Conservation (phyloP, 805 yeast genomes). For the Vanderwaltozyma yarrowii region DNA sequence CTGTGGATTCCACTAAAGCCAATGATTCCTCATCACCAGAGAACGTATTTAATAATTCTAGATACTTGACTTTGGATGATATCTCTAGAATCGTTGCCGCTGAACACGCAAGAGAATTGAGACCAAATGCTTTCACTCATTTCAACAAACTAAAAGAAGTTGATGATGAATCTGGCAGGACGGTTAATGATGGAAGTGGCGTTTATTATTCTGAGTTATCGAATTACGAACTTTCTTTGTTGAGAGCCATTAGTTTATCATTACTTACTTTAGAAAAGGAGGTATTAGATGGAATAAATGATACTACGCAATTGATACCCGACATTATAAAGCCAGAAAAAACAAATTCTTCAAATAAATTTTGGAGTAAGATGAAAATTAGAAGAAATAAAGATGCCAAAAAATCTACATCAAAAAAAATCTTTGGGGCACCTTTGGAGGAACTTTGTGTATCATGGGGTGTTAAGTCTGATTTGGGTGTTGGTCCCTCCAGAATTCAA, state of each 20-base stretch:
- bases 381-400: conserved; percentile 22
- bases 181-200: conserved; percentile 19
- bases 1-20: conserved; percentile 24
- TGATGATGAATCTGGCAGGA: conserved; percentile 16
- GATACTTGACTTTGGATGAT: conserved; percentile 85
- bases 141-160: conserved; percentile 38
- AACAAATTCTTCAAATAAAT: conserved; percentile 7
- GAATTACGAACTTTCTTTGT: conserved; percentile 38
- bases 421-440: conserved; percentile 72
- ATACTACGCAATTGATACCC: conserved; percentile 1
- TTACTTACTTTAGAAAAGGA: conserved; percentile 21
- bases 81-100: conserved; percentile 95
- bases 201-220: conserved; percentile 50
- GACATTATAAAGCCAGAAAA: not conserved
- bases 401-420: conserved; percentile 29
- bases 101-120: conserved; percentile 86
- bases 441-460: conserved; percentile 61
- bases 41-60: conserved; percentile 60
- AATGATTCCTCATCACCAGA: conserved; percentile 38
- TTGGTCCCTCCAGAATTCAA: conserved; percentile 67
- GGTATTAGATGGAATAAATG: conserved; percentile 5
- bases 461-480: conserved; percentile 73
- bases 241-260: conserved; percentile 42
- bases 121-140: conserved; percentile 87
- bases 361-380: conserved; percentile 24